phyloP scores from a whole-genome alignment of 2,329 filamentous ascomycete genomes.

The Colletotrichum zoysiae region DNA sequence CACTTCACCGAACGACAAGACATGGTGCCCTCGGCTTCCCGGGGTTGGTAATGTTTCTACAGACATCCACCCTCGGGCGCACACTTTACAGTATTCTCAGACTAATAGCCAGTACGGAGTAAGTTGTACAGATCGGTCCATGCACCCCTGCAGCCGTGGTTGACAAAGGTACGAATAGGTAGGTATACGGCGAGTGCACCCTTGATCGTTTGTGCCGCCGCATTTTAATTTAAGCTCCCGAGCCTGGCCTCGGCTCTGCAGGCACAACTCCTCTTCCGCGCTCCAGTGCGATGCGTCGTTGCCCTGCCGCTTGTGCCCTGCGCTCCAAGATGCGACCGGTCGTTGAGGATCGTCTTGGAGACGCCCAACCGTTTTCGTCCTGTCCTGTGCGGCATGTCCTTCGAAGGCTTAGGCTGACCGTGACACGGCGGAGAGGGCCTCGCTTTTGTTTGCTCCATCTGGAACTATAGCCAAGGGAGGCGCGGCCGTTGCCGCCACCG shows the following conservation, averaged over 20 bases:
- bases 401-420: not conserved
- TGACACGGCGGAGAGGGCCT: not conserved
- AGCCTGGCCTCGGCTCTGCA: not conserved
- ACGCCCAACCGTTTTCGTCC: too few species aligned
- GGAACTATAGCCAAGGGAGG: not conserved
- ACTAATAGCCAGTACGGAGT: not conserved
- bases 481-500: not conserved
- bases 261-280: not conserved
- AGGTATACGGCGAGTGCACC: not conserved
- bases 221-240: not conserved
- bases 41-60: not conserved
- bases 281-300: not conserved
- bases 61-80: not conserved
- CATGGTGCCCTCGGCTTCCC: not conserved
- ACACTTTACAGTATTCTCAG: not conserved
- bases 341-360: not conserved
- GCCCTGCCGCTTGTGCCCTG: not conserved
- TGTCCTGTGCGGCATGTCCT: not conserved
- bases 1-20: slow-evolving; percentile 2
- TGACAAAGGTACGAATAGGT: not conserved
- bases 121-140: not conserved
- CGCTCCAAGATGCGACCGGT: not conserved
- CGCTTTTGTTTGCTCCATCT: not conserved
- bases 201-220: not conserved
- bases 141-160: not conserved